Conservation (phyloP, 306 rosid genomes). For the Acacia confusa region DNA sequence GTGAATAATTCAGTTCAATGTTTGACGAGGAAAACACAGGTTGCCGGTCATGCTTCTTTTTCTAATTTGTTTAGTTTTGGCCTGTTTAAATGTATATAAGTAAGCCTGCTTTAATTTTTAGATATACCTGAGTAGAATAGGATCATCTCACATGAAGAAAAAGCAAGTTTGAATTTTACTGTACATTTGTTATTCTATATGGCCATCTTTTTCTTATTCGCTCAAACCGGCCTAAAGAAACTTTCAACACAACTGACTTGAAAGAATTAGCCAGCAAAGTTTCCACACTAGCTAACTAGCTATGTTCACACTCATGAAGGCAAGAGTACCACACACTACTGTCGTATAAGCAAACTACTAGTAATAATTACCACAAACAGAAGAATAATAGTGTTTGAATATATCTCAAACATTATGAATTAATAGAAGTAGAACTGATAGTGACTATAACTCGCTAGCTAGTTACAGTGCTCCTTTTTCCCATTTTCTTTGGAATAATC, state of each 20-base stretch:
- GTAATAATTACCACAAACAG: slow-evolving; percentile 2
- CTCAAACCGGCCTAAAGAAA: neutral
- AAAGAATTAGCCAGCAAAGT: neutral
- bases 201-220: neutral
- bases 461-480: neutral
- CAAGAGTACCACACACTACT: neutral
- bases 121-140: neutral
- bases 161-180: neutral
- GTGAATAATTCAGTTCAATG: neutral
- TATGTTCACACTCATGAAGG: slow-evolving; percentile 17
- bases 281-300: neutral
- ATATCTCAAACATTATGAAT: neutral
- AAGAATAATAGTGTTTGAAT: neutral
- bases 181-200: neutral
- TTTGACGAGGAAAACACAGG: neutral
- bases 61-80: no score
- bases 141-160: neutral
- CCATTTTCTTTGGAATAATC: neutral
- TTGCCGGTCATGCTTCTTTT: neutral
- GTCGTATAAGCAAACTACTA: neutral
- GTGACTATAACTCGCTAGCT: slow-evolving; percentile 2
- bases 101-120: neutral
- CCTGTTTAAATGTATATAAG: neutral
- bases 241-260: neutral
- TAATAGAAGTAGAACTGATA: neutral